Evolutionary conservation across 164 flowering plant genomes (phyloP).

Genomic region (Tinospora cordifolia): DNA sequence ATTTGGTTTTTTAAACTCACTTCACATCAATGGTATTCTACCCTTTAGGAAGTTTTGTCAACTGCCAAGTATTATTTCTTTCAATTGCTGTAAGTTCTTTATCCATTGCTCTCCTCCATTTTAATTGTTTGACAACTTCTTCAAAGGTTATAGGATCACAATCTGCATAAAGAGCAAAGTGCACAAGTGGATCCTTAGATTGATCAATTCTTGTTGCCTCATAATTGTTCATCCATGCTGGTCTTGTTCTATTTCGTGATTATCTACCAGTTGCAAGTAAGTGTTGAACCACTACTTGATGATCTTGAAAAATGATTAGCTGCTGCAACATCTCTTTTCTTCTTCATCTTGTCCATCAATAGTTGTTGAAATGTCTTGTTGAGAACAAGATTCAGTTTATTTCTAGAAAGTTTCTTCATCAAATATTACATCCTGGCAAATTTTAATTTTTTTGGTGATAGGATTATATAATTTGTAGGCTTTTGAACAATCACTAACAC

Average conservation of each 20-base stretch:
- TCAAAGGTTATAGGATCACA: not conserved
- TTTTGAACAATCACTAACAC: not conserved
- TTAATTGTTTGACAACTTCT: not conserved
- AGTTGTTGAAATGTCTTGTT: too few species aligned
- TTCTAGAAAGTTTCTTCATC: conserved; percentile 7
- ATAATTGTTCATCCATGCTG: conserved; percentile 3
- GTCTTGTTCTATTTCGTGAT: conserved; percentile 3
- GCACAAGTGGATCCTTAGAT: conserved; percentile 1
- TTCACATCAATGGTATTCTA: too few species aligned
- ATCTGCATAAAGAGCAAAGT: conserved; percentile 5
- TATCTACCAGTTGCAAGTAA: not conserved
- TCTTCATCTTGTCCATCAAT: not conserved
- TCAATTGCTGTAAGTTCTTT: too few species aligned
- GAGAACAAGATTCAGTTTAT: too few species aligned
- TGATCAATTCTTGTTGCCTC: not conserved
- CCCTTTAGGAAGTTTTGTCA: too few species aligned
- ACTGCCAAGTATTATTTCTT: too few species aligned
- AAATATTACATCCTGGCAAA: not conserved
- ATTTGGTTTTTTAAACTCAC: too few species aligned
- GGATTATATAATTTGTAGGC: not conserved
- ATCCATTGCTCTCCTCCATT: conserved; percentile 1
- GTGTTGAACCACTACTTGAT: not conserved
- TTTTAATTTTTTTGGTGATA: not conserved
- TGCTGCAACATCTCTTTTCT: too few species aligned
- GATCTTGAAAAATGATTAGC: not conserved